Conservation (phyloP, 2,329 filamentous ascomycete species). For the Sarocladium oryzae region DNA sequence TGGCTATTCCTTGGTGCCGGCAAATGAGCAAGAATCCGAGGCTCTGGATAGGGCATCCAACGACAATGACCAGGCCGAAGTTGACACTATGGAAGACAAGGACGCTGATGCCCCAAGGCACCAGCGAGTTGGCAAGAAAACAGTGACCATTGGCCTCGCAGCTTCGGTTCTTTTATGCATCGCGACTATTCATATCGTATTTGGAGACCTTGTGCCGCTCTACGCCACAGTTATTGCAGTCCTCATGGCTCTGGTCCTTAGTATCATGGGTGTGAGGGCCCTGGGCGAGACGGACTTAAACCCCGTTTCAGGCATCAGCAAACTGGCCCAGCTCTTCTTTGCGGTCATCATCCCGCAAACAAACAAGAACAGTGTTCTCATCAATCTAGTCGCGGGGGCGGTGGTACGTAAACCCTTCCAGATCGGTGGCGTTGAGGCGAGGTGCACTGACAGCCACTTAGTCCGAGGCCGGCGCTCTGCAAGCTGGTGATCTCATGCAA, state of each 20-base stretch:
- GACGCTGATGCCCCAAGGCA: constrained; percentile 75
- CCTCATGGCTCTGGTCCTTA: constrained; percentile 71
- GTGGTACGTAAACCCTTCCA: constrained; percentile 39
- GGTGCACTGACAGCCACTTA: constrained; percentile 12
- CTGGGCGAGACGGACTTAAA: constrained; percentile 86
- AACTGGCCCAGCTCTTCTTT: constrained; percentile 93
- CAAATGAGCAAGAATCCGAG: constrained; percentile 11
- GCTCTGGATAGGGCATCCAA: constrained; percentile 2
- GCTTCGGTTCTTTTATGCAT: constrained; percentile 76
- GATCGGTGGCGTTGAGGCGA: constrained; percentile 6
- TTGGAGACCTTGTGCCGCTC: constrained; percentile 74
- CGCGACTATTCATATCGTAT: constrained; percentile 72
- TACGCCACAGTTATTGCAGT: constrained; percentile 73
- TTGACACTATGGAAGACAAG: constrained; percentile 22
- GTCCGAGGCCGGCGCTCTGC: constrained; percentile 62
- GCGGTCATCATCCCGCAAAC: constrained; percentile 78
- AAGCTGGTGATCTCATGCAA: constrained; percentile 94
- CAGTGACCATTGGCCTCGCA: constrained; percentile 68
- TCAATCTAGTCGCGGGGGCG: constrained; percentile 90
- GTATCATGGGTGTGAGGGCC: constrained; percentile 66
- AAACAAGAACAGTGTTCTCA: constrained; percentile 80
- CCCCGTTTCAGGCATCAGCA: constrained; percentile 92
- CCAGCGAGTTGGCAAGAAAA: constrained; percentile 68
- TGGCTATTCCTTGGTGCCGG: constrained; percentile 14
- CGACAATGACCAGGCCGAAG: constrained; percentile 11